Percentiles rank a stretch among this genome's conserved stretches.
Conservation (phyloP, 2,329 filamentous ascomycete species). For the Phialemonium atrogriseum region DNA sequence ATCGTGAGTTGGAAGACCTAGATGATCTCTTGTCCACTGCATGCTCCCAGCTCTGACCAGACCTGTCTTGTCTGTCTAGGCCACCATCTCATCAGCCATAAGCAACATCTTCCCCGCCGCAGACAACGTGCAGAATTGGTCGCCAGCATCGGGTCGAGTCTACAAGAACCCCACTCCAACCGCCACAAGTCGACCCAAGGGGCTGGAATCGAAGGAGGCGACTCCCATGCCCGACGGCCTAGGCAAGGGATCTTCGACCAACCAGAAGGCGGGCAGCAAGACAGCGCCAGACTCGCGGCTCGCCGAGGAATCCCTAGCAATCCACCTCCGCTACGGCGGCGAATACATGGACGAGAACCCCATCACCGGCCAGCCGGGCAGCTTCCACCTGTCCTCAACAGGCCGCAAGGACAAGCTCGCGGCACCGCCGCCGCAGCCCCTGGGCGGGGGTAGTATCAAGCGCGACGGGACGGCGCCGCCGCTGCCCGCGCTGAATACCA, state of each 20-base stretch:
- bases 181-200: slow-evolving; percentile 14
- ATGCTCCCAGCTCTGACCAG: slow-evolving; percentile 6
- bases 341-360: slow-evolving; percentile 63
- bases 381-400: slow-evolving; percentile 56
- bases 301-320: slow-evolving; percentile 49
- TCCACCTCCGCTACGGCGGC: slow-evolving; percentile 50
- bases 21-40: neutral
- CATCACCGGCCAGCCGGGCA: slow-evolving; percentile 57
- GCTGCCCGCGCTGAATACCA: slow-evolving; percentile 29
- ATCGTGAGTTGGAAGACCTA: slow-evolving; percentile 37
- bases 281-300: slow-evolving; percentile 33
- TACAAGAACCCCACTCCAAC: slow-evolving; percentile 34
- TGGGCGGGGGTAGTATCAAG: neutral
- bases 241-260: slow-evolving; percentile 15
- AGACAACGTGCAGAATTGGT: slow-evolving; percentile 44
- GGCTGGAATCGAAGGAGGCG: slow-evolving; percentile 33
- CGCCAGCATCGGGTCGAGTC: slow-evolving; percentile 42
- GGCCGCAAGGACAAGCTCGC: slow-evolving; percentile 39
- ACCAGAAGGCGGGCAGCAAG: slow-evolving; percentile 27
- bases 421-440: slow-evolving; percentile 6
- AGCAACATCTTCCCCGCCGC: slow-evolving; percentile 43
- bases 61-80: too few species aligned
- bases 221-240: slow-evolving; percentile 38
- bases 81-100: slow-evolving; percentile 46
- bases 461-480: slow-evolving; percentile 12